Percentiles rank a stretch among this genome's conserved stretches.
Evolutionary conservation across 192 early-diverging fungal species (phyloP).

Genomic region (Pilobolus umbonatus): DNA sequence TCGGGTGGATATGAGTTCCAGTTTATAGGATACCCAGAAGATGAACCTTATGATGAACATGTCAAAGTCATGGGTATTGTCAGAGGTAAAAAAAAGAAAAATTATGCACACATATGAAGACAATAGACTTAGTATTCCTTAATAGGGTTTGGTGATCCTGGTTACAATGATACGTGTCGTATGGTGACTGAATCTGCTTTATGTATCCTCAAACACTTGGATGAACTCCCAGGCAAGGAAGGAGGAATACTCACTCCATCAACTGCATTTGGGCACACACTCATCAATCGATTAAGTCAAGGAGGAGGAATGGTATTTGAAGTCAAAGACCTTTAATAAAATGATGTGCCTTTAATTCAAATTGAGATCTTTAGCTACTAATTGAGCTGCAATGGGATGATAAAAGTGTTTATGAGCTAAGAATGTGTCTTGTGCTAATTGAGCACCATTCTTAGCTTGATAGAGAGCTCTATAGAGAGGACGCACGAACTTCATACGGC

Average conservation of each 20-base stretch:
- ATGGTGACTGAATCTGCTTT: constrained; percentile 79
- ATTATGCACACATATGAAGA: neutral
- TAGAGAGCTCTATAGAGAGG: constrained; percentile 75
- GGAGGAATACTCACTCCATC: constrained; percentile 81
- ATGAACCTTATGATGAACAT: constrained; percentile 38
- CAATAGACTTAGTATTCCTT: neutral
- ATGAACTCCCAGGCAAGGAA: constrained; percentile 42
- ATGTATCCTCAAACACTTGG: constrained; percentile 59
- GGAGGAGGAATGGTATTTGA: constrained; percentile 45
- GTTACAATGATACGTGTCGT: constrained; percentile 76
- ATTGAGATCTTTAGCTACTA: constrained; percentile 81
- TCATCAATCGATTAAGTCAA: constrained; percentile 61
- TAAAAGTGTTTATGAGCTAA: constrained; percentile 72
- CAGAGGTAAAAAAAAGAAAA: no score
- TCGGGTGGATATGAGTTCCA: constrained; percentile 47
- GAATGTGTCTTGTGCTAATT: constrained; percentile 81
- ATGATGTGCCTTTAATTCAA: neutral
- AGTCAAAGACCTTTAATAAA: constrained; percentile 17
- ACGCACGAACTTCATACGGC: constrained; percentile 90
- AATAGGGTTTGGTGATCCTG: constrained; percentile 59
- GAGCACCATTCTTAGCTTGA: constrained; percentile 61
- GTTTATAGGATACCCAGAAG: constrained; percentile 43
- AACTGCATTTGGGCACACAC: constrained; percentile 68
- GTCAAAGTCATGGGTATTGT: constrained; percentile 44
- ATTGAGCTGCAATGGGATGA: constrained; percentile 86